These are phyloP conservation scores for Pleurotus pulmonarius DNA, from an alignment of 768 basidiomycete species.

Conservation along the genomic window DNA sequence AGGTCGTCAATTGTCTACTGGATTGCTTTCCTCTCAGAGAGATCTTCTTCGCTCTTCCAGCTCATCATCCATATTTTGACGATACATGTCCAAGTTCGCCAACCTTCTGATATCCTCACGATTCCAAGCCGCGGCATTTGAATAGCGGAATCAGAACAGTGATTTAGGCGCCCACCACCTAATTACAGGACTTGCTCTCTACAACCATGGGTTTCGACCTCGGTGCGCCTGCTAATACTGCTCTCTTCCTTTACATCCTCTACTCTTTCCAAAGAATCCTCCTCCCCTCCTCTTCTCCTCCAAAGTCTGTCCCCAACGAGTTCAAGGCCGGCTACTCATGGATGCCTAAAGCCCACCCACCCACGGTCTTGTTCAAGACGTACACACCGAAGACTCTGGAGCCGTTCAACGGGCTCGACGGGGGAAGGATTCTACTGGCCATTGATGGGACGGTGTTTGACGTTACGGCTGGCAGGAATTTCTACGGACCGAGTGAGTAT, in stretches of 20 bases:
- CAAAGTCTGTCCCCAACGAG: conserved; percentile 53
- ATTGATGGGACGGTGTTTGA: conserved; percentile 92
- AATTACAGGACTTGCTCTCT: too few species aligned
- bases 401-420: conserved; percentile 61
- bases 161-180: too few species aligned
- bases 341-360: conserved; percentile 82
- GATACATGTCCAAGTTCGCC: too few species aligned
- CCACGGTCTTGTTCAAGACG: conserved; percentile 69
- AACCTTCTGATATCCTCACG: too few species aligned
- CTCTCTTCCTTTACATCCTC: conserved; percentile 72
- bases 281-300: conserved; percentile 57
- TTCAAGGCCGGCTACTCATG: conserved; percentile 88
- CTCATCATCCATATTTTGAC: too few species aligned
- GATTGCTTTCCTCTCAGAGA: too few species aligned
- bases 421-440: conserved; percentile 76
- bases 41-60: too few species aligned
- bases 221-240: conserved; percentile 77
- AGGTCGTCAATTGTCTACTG: too few species aligned
- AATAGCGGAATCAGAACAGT: too few species aligned
- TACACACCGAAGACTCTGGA: conserved; percentile 78
- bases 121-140: too few species aligned
- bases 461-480: conserved; percentile 82
- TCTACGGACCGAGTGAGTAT: conserved; percentile 89
- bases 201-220: conserved; percentile 41
- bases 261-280: conserved; percentile 74